These are phyloP conservation scores for Theileria equi DNA, from an alignment of 169 alveolate species.

Conservation along the genomic window DNA sequence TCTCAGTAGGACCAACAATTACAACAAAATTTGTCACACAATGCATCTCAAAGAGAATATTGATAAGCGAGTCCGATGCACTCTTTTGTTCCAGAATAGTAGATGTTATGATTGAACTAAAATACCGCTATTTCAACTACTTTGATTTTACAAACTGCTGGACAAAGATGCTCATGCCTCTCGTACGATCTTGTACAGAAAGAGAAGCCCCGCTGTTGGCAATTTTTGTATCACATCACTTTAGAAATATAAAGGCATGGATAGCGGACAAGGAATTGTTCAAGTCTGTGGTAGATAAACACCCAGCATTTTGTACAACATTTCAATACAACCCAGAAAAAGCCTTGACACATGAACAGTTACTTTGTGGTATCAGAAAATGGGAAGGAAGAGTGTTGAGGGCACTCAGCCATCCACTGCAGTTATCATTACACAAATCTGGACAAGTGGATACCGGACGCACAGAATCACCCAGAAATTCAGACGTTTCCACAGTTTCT, in stretches of 20 bases:
- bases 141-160: constrained; percentile 59
- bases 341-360: constrained; percentile 41
- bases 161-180: constrained; percentile 50
- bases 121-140: constrained; percentile 47
- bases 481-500: neutral
- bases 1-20: constrained; percentile 36
- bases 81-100: constrained; percentile 40
- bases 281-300: constrained; percentile 17
- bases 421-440: neutral
- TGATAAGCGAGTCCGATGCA: constrained; percentile 45
- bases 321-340: constrained; percentile 49
- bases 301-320: constrained; percentile 59
- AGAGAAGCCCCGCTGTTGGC: constrained; percentile 49
- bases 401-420: neutral
- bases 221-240: constrained; percentile 41
- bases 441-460: neutral
- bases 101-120: constrained; percentile 12
- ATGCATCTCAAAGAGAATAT: constrained; percentile 30
- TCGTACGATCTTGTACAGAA: constrained; percentile 49
- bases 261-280: constrained; percentile 9
- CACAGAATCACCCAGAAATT: neutral
- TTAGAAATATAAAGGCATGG: constrained; percentile 22
- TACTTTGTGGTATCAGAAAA: constrained; percentile 40
- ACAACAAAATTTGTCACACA: constrained; percentile 23
- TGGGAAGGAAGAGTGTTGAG: constrained; percentile 31